Evolutionary conservation across 1,284 basidiomycete species (phyloP).

Genomic region (Apiotrichum mycotoxinovorans): DNA sequence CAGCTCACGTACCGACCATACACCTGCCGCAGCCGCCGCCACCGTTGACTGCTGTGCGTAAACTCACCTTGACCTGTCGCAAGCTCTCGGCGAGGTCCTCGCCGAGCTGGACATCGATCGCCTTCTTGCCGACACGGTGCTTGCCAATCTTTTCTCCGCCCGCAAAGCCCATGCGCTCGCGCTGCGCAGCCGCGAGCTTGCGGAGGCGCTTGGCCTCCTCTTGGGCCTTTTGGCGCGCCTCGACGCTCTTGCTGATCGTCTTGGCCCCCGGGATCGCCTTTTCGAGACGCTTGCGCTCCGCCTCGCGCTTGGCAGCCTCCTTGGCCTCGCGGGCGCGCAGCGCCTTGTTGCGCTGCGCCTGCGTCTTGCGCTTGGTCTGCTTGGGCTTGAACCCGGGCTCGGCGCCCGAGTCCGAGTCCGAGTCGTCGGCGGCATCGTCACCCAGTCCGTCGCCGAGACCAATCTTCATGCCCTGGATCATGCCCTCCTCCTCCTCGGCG

Average conservation of each 20-base stretch:
- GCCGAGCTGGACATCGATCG: constrained; percentile 80
- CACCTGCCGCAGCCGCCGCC: no score
- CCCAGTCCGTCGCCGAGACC: constrained; percentile 52
- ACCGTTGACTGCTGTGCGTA: not conserved
- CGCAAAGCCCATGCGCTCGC: constrained; percentile 53
- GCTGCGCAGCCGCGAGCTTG: constrained; percentile 59
- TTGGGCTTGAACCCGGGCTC: constrained; percentile 44
- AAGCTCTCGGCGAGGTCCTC: constrained; percentile 87
- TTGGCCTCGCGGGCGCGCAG: constrained; percentile 26
- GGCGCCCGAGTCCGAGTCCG: constrained; percentile 6
- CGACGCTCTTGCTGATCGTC: constrained; percentile 30
- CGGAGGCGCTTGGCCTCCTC: constrained; percentile 28
- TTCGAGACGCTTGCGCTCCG: constrained; percentile 24
- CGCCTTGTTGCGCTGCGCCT: constrained; percentile 49
- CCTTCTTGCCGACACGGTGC: constrained; percentile 65
- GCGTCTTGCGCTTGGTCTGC: constrained; percentile 62
- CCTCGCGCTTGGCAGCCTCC: constrained; percentile 24
- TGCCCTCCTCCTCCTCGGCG: constrained; percentile 25
- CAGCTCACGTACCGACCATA: no score
- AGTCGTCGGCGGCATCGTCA: constrained; percentile 31
- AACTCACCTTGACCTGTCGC: constrained; percentile 71
- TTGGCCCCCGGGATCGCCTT: constrained; percentile 30
- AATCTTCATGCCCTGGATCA: constrained; percentile 60
- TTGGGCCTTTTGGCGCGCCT: constrained; percentile 23
- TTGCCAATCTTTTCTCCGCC: constrained; percentile 69